phyloP scores from a whole-genome alignment of 2,329 filamentous ascomycete species.

The Phymatotrichopsis omnivora region DNA sequence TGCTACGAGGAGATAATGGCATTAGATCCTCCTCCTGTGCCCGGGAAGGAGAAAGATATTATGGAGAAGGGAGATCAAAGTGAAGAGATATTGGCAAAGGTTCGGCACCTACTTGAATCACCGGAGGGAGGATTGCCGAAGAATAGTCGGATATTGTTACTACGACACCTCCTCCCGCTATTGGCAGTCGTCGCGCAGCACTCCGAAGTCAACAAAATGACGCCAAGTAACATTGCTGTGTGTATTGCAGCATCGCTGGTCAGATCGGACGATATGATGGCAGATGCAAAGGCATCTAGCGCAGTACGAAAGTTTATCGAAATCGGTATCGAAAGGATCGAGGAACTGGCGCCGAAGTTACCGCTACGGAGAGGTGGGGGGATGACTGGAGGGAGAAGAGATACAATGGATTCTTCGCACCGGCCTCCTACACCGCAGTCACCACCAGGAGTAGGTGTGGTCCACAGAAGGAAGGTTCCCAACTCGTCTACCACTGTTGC shows the following conservation, averaged over 20 bases:
- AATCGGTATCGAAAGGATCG: conserved; percentile 39
- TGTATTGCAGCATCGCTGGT: conserved; percentile 46
- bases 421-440: too few species aligned
- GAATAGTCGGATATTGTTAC: conserved; percentile 41
- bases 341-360: conserved; percentile 33
- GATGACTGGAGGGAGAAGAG: conserved; percentile 2
- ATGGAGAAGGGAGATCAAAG: conserved; percentile 26
- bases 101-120: conserved; percentile 40
- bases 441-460: too few species aligned
- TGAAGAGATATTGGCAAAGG: conserved; percentile 34
- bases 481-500: too few species aligned
- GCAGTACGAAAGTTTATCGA: conserved; percentile 43
- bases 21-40: conserved; percentile 36
- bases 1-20: conserved; percentile 38
- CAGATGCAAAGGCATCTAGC: conserved; percentile 45
- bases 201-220: conserved; percentile 46
- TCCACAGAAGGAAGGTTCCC: too few species aligned
- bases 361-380: conserved; percentile 8
- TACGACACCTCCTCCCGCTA: conserved; percentile 45
- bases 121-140: conserved; percentile 37
- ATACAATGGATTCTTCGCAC: too few species aligned
- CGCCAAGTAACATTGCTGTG: conserved; percentile 44
- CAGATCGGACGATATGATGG: conserved; percentile 44
- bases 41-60: conserved; percentile 9
- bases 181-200: conserved; percentile 40